Conservation (phyloP, 106 monocot genomes). For the Dendrobium officinale region DNA sequence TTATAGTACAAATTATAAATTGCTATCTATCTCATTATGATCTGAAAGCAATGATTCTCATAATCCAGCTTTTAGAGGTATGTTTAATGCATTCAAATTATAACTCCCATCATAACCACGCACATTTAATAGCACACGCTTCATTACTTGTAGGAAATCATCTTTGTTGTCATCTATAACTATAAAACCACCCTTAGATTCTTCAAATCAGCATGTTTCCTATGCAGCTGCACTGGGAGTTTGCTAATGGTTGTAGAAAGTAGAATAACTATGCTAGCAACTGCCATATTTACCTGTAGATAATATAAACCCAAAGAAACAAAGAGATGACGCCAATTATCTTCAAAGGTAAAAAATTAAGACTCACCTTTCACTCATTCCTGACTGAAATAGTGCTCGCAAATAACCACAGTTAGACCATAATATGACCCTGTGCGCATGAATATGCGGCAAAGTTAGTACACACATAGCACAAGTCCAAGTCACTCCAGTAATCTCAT, state of each 20-base stretch:
- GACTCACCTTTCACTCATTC: slow-evolving; percentile 86
- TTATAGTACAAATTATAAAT: background rate
- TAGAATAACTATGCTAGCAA: background rate
- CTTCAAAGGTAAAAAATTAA: background rate
- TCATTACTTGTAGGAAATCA: background rate
- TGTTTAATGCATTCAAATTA: background rate
- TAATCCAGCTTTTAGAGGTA: background rate
- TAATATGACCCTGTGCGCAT: slow-evolving; percentile 74
- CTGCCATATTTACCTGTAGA: background rate
- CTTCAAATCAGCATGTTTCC: slow-evolving; percentile 2
- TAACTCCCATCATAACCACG: background rate
- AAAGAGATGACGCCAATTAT: background rate
- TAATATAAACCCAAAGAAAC: background rate
- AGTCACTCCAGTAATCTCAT: slow-evolving; percentile 15
- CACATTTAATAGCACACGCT: background rate
- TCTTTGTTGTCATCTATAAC: background rate
- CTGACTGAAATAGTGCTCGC: slow-evolving; percentile 63
- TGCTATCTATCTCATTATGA: background rate
- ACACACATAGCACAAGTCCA: slow-evolving; percentile 48
- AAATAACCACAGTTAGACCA: slow-evolving; percentile 49
- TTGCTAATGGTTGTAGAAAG: background rate
- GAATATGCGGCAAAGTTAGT: slow-evolving; percentile 43
- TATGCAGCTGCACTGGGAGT: background rate
- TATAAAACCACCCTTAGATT: background rate
- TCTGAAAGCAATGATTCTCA: background rate